Conservation (phyloP, 2,329 filamentous ascomycete genomes). For the Hymenoscyphus occultus region DNA sequence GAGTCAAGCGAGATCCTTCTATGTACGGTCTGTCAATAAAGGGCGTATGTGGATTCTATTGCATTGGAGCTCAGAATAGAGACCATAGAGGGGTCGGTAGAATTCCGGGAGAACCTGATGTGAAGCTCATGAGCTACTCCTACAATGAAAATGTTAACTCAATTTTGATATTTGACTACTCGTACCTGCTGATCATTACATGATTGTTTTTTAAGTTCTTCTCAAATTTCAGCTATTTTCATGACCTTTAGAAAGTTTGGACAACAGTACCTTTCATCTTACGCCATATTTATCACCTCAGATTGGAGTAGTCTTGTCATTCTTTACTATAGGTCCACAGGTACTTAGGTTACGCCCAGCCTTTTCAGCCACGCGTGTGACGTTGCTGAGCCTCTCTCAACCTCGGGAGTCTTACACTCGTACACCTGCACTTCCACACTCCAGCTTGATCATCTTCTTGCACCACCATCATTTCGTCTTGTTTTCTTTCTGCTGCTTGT, state of each 20-base stretch:
- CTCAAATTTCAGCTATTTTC: neutral
- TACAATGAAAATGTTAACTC: too few species aligned
- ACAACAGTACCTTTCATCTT: neutral
- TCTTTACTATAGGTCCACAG: neutral
- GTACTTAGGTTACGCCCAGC: neutral
- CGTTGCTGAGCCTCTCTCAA: neutral
- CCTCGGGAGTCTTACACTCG: neutral
- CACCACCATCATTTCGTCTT: neutral
- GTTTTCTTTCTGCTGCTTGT: neutral
- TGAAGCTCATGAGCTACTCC: too few species aligned
- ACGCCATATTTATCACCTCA: neutral
- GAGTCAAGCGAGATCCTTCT: neutral
- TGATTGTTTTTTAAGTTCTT: neutral
- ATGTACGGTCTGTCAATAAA: neutral
- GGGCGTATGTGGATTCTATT: neutral
- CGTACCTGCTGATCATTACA: neutral
- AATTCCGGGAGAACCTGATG: too few species aligned
- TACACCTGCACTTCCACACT: neutral
- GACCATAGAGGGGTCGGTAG: too few species aligned
- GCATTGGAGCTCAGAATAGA: neutral
- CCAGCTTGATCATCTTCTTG: neutral
- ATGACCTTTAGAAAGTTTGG: neutral
- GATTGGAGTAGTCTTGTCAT: neutral
- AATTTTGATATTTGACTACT: too few species aligned
- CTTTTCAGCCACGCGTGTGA: neutral